phyloP scores from a whole-genome alignment of 140 eudicot species.

The Bidens hawaiensis region DNA sequence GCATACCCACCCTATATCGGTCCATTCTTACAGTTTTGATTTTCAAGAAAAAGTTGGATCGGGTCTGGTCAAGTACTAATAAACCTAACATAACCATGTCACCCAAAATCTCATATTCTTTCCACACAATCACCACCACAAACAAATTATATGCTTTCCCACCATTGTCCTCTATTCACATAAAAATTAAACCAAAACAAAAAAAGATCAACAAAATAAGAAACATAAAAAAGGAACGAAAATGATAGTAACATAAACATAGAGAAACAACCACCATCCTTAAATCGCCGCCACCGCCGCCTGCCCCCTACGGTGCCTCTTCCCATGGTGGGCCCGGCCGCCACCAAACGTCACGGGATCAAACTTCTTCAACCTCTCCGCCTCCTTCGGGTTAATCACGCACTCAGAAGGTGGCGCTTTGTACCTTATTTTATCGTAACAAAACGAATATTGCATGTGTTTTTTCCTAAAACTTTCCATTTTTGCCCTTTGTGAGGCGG shows the following conservation, averaged over 20 bases:
- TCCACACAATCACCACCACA: conserved; percentile 15
- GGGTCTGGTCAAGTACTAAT: no score
- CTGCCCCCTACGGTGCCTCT: conserved; percentile 48
- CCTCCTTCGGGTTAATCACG: conserved; percentile 62
- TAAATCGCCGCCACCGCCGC: conserved; percentile 33
- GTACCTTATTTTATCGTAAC: conserved; percentile 75
- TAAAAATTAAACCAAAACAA: conserved; percentile 21
- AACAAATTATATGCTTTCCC: conserved; percentile 24
- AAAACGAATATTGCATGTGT: conserved; percentile 86
- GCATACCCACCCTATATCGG: no score
- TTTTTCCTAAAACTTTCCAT: conserved; percentile 71
- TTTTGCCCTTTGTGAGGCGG: conserved; percentile 44
- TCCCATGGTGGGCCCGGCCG: conserved; percentile 47
- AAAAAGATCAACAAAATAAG: conserved; percentile 22
- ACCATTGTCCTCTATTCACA: conserved; percentile 30
- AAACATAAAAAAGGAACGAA: background rate
- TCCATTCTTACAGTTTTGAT: no score
- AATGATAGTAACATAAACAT: conserved; percentile 18
- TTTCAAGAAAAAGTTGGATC: no score
- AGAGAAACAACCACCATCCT: conserved; percentile 21
- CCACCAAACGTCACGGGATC: conserved; percentile 89
- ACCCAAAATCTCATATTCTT: conserved; percentile 10
- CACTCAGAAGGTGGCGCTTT: conserved; percentile 68
- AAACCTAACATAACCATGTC: no score
- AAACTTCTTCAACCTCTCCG: conserved; percentile 52